A percentile compares a stretch with the other conserved stretches of the same genome.
Evolutionary conservation across 176 grass and related monocot genomes (phyloP).

Genomic region (Cocos nucifera): DNA sequence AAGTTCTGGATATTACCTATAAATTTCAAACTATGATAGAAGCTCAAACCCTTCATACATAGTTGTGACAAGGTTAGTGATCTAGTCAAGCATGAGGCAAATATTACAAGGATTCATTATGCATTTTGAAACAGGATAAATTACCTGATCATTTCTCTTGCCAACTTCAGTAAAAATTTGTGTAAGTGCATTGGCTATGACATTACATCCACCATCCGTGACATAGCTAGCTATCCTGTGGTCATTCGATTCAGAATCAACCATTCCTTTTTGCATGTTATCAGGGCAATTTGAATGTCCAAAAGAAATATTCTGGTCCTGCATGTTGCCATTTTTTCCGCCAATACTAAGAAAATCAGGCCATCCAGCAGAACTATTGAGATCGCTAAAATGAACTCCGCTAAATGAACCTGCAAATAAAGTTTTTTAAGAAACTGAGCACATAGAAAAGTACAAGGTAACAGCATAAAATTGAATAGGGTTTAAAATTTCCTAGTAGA

Average conservation of each 20-base stretch:
- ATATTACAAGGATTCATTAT: too few species aligned
- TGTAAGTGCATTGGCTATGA: not conserved
- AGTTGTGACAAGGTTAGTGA: too few species aligned
- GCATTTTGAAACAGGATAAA: not conserved
- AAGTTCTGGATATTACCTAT: too few species aligned
- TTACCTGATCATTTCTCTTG: constrained; percentile 10
- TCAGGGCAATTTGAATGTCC: not conserved
- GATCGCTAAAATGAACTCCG: not conserved
- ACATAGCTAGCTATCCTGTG: not conserved
- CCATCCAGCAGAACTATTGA: not conserved
- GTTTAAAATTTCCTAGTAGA: too few species aligned
- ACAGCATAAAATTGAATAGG: too few species aligned
- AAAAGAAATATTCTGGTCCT: constrained; percentile 3
- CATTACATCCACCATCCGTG: not conserved
- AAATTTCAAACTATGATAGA: too few species aligned
- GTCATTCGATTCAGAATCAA: not conserved
- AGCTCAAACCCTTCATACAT: too few species aligned
- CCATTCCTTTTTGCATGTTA: not conserved
- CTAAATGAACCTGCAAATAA: constrained; percentile 8
- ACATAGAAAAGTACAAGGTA: not conserved
- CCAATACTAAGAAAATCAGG: not conserved
- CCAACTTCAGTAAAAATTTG: constrained; percentile 1
- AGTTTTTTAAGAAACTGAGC: not conserved
- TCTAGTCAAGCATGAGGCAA: too few species aligned
- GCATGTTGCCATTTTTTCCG: not conserved